Conservation (phyloP, 2,329 filamentous ascomycete species). For the Furcasterigmium sp. region DNA sequence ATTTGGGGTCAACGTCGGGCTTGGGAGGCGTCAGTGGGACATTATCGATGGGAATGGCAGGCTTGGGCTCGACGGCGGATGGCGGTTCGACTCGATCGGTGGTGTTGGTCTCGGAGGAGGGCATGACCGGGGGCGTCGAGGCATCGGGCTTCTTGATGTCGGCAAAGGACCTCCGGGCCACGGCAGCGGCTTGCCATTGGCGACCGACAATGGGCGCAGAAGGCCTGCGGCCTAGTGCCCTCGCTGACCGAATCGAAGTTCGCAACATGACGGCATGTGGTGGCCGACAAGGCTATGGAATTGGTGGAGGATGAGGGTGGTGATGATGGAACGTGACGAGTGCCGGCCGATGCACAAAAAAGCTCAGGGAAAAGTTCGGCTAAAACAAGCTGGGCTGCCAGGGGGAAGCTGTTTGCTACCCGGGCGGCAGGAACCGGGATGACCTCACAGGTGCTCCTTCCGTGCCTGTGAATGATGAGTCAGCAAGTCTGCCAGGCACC, state of each 20-base stretch:
- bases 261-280: slow-evolving; percentile 60
- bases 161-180: slow-evolving; percentile 46
- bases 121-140: slow-evolving; percentile 46
- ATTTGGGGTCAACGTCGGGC: slow-evolving; percentile 4
- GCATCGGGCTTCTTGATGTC: slow-evolving; percentile 46
- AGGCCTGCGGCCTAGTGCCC: slow-evolving; percentile 51
- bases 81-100: slow-evolving; percentile 39
- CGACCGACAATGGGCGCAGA: slow-evolving; percentile 45
- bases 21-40: slow-evolving; percentile 34
- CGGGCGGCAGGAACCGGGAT: slow-evolving; percentile 14
- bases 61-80: slow-evolving; percentile 30
- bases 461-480: neutral
- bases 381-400: slow-evolving; percentile 22
- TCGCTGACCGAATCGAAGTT: slow-evolving; percentile 61
- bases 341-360: slow-evolving; percentile 27
- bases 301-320: slow-evolving; percentile 18
- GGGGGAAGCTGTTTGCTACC: neutral
- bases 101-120: slow-evolving; percentile 47
- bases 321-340: slow-evolving; percentile 16
- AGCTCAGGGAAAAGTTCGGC: slow-evolving; percentile 39
- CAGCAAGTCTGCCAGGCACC: neutral
- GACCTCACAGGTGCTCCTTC: slow-evolving; percentile 7
- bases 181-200: slow-evolving; percentile 46
- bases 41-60: slow-evolving; percentile 29
- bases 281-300: slow-evolving; percentile 30